phyloP scores from a whole-genome alignment of 2,329 filamentous ascomycete genomes.

The Aspergillus ochraceus region DNA sequence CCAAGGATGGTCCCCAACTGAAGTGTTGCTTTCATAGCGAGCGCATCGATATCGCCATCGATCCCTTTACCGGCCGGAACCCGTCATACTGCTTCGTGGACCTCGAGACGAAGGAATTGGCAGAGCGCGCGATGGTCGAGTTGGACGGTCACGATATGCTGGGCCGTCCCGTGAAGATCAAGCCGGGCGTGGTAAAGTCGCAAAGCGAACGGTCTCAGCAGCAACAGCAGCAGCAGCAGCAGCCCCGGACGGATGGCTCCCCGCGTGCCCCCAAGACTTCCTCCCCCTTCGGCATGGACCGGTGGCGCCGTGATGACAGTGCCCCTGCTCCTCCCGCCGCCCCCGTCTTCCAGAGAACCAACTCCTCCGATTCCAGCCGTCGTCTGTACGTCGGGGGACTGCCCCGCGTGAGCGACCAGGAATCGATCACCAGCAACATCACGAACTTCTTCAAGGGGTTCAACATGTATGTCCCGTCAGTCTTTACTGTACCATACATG shows the following conservation, averaged over 20 bases:
- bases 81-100: slow-evolving; percentile 76
- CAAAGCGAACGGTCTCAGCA: slow-evolving; percentile 30
- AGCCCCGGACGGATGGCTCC: slow-evolving; percentile 16
- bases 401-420: slow-evolving; percentile 44
- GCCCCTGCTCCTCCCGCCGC: slow-evolving; percentile 31
- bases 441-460: slow-evolving; percentile 47
- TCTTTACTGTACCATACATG: background rate
- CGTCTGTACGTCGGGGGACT: slow-evolving; percentile 52
- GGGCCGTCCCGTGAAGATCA: slow-evolving; percentile 63
- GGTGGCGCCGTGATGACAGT: slow-evolving; percentile 45
- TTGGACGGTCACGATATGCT: slow-evolving; percentile 57
- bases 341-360: slow-evolving; percentile 19
- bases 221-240: too few species aligned
- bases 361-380: slow-evolving; percentile 38
- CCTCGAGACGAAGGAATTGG: slow-evolving; percentile 57
- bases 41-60: slow-evolving; percentile 67
- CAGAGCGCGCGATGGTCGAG: slow-evolving; percentile 57
- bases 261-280: slow-evolving; percentile 22
- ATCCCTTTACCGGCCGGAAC: slow-evolving; percentile 67
- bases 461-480: slow-evolving; percentile 36
- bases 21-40: slow-evolving; percentile 39
- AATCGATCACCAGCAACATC: slow-evolving; percentile 44
- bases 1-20: slow-evolving; percentile 16
- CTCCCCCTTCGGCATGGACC: slow-evolving; percentile 36
- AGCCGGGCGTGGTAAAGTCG: slow-evolving; percentile 62